Conservation (phyloP, 352 stramenopile species). For the Blastocystis sp. region DNA sequence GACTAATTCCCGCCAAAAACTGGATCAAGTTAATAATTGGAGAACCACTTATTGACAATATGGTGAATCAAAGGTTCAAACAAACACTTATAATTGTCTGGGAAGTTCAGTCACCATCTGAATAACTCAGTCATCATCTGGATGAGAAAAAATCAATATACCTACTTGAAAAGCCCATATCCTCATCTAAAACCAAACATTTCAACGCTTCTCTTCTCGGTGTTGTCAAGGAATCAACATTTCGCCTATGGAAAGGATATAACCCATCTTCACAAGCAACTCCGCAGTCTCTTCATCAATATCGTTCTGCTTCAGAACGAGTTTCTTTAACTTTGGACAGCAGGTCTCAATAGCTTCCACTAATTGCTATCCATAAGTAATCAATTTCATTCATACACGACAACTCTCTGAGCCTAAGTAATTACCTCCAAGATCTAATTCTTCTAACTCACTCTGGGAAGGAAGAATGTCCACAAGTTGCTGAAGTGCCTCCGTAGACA, state of each 20-base stretch:
- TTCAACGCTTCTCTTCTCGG: constrained; percentile 8
- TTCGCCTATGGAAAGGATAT: neutral
- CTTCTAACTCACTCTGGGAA: neutral
- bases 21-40: neutral
- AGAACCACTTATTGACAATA: neutral
- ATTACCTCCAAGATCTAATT: neutral
- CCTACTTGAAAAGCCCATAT: no score
- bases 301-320: neutral
- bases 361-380: neutral
- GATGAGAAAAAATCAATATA: no score
- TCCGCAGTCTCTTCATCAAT: neutral
- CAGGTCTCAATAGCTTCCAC: neutral
- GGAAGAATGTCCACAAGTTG: neutral
- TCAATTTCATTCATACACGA: neutral
- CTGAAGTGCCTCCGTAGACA: neutral
- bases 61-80: no score
- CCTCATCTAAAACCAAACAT: neutral
- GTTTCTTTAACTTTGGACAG: neutral
- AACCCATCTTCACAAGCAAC: neutral
- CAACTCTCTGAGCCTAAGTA: neutral
- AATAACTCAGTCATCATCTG: no score
- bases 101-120: no score
- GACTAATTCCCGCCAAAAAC: constrained; percentile 5
- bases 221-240: neutral
- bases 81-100: no score